Base-by-base conservation (phyloP, 2,329 filamentous ascomycete species). In the Aureobasidium pullulans region DNA sequence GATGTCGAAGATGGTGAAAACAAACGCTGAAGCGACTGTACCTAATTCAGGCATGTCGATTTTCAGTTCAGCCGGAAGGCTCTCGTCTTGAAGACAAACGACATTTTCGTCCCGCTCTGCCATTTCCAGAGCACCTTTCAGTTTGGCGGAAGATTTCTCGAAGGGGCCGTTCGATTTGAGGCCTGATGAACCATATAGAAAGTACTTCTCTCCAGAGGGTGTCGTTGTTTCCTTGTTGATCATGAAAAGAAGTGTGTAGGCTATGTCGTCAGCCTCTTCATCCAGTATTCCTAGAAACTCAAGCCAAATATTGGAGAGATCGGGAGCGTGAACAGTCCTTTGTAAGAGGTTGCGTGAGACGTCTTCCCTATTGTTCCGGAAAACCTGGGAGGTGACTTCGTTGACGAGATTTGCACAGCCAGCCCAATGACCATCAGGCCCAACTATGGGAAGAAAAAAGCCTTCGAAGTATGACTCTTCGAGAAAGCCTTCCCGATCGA, bases 231-330 rank as follows among this genome's bases (percentile, higher is more conserved):
- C 7, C 4, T 28, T 13, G 6, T 23, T 10, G 40, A 37, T 31
- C 11, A 60, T 60, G 39, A 70, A 62, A 13, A 62, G 19, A 2
- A 56, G 44, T 7, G 61, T 54, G 32, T 59, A 64, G 5, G 61
- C 53, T 11, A 62, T 23, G 16, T 64, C 62, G 7, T 57, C 52
- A 19, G 37, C 31, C 1, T 46, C 50, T 3, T 52, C 44, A 7
- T 63, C 59, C 39, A 63, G 28, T 11, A 54, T 58, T 5, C 39
- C n/a, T 16, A 60, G 32, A 6, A 62, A 63, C 13, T 59, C 53
- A 13, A 40, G 19, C 60, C 62, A 63, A 11, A 62, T 39, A 40
- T 57, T 39, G 34, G 59, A 42, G 6, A 63, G 37, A 5, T 50
- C 54, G 11, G n/a, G 40, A 32, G 57, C 43, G 11, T 48, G 19